Base-by-base conservation (phyloP, 805 yeast species). In the Saturnispora galanensis region DNA sequence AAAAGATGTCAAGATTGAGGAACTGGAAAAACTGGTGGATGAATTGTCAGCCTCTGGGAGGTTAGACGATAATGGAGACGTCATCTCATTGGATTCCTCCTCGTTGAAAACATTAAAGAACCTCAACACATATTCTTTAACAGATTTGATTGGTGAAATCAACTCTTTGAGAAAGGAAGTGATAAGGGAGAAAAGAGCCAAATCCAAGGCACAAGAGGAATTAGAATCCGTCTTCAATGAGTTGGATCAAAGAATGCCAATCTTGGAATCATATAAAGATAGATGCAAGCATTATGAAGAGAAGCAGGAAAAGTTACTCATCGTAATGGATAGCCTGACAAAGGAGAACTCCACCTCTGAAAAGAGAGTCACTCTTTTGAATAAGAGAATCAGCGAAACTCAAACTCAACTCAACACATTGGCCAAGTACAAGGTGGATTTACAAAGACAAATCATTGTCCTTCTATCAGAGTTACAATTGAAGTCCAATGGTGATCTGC, bases 401-500 rank as follows among this genome's bases (percentile, higher is more conserved):
- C 71, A 70, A 50, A 59, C 65, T 21, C 81, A 77, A 51, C 56
- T 72, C 11, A 63, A 58, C 12, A 64, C 74, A 5, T 59, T 83
- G 50, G 69, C 72, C 38, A 74, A 72, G 46, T 78, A 81, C 50
- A 74, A 81, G 36, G 64, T 71, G 28, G 97, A 90, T 56, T 65
- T 90, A 34, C 84, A 94, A 6, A 77, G 79, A 36, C 97, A 90
- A 59, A 73, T 93, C n/a, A 86, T 84, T 52, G 73, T 71, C 40
- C 69, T 88, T 32, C 68, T 90, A 33, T 73, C 82, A 12, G 86
- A 84, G 56, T 68, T 84, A 2, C 69, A 77, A 28, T 65, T 82
- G 1, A 70, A 77, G 38, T 74, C 71, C 10, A 71, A 70, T 41
- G 66, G 74, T n/a, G 76, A 76, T 32, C 68, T 66, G 34, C 84